Evolutionary conservation across 176 grass and related monocot species (phyloP), one percentile per base, ranked within the genome.

Genomic region (Rhipidocladum racemiflorum): DNA sequence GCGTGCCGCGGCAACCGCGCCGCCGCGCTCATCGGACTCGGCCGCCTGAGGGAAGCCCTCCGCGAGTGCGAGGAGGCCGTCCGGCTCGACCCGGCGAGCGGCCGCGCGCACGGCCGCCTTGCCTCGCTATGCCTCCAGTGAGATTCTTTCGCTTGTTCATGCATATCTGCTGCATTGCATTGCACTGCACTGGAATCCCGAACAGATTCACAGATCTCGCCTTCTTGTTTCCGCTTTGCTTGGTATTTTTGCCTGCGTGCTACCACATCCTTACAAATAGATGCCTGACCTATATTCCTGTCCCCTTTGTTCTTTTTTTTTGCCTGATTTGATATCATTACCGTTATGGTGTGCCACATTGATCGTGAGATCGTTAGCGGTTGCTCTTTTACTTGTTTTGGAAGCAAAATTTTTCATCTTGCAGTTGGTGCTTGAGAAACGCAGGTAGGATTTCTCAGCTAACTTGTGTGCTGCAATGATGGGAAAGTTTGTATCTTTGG

Each of bases 1-100:
- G 65, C 89, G 18, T 94, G 87, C 62, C 86, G 81, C 48, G 83
- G 88, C 44, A 88, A 86, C 81, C 89, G 91, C 29, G 91, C 89
- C 49, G 91, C 91, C 16, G 87, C 94, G 46, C 83, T 97, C 40
- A 72, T 87, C 10, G 79, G 81, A 35, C 78, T 94, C 39, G 87
- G 80, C 13, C 84, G 85, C 62, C 76, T 89, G 0, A 46, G 50
- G 0, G 91, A 94, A 15, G 94, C 94, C 7, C 65, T 88, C 67
- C 76, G 35, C 3, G 94, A 97, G 25, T 94, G 87, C 51, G 87
- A 87, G 51, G 91, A 88, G 74, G 89, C 89, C 25, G 56, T 94
- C 53, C 40, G 78, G 3, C 72, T 88, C 50, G 94, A 97, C 81
- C 89, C 91, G 0, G 35, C 56, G 34, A 94, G 80, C 77, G 89